These are phyloP conservation scores for Priceomyces castillae DNA, from an alignment of 805 yeast genomes.

Conservation along the genomic window DNA sequence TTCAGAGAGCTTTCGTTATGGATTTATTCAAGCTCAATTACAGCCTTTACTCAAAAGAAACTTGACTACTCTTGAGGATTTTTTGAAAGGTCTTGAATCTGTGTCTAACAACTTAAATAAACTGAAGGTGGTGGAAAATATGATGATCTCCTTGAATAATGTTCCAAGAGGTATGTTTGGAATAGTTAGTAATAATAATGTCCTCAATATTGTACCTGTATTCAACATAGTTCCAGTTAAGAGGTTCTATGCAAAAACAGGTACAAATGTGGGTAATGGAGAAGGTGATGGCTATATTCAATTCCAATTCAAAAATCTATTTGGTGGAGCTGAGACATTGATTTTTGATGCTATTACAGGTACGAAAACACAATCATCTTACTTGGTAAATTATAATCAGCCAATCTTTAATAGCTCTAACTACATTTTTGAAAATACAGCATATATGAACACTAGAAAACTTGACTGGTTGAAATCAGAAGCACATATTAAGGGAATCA, in stretches of 20 bases:
- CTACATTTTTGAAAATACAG: constrained; percentile 37
- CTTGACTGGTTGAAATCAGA: constrained; percentile 51
- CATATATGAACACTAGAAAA: constrained; percentile 42
- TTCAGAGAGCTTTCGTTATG: constrained; percentile 43
- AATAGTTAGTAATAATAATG: constrained; percentile 19
- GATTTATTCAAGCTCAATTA: constrained; percentile 47
- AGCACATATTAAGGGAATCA: constrained; percentile 42
- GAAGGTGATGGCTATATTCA: constrained; percentile 94
- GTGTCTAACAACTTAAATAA: constrained; percentile 44
- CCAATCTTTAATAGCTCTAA: constrained; percentile 45
- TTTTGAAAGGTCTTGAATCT: constrained; percentile 41
- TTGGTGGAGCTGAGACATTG: constrained; percentile 56
- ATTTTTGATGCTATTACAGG: constrained; percentile 52
- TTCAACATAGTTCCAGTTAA: constrained; percentile 54
- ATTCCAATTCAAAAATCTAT: constrained; percentile 55
- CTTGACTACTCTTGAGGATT: constrained; percentile 37
- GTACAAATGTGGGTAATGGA: constrained; percentile 94
- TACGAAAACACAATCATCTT: constrained; percentile 48
- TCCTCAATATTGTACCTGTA: constrained; percentile 31
- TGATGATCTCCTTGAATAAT: constrained; percentile 32
- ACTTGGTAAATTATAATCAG: constrained; percentile 45
- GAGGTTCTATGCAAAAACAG: constrained; percentile 79
- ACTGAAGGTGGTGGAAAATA: constrained; percentile 41
- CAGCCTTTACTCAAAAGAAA: constrained; percentile 41
- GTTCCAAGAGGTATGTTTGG: constrained; percentile 18